Evolutionary conservation across 306 rosid species (phyloP), one percentile per base, ranked within the genome.

Genomic region (Trifolium subterraneum): DNA sequence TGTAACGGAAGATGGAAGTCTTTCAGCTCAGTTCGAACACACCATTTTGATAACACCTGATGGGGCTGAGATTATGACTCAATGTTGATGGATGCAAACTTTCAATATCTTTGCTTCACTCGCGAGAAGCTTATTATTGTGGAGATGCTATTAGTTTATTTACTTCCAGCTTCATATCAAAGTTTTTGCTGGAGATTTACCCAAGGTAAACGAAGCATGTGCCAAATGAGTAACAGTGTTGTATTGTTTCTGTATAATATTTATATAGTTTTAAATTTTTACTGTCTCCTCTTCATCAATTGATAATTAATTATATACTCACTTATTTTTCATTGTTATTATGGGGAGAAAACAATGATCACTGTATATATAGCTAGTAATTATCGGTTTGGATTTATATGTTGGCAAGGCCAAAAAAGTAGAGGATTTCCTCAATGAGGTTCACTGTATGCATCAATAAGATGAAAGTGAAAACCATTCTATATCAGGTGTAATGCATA

Each of bases 1-100:
- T 5, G 97, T 92, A 11, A 91, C 99, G 1, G 88, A 86, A 82
- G 97, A 92, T 71, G 95, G 93, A 77, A 91, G 96, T 73, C 82
- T 94, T 61, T 91, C 99, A 15, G 97, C 97, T 18, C 99, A 94
- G 84, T 94, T 88, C 77, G 99, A 94, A 78, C 97, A 94, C 85
- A 94, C 97, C 63, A 83, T 94, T 76, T 81, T 94, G 64, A 86
- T 94, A 39, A 92, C 97, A 42, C 22, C 85, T 18, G 89, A 80
- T 45, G 97, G 99, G 50, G 96, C 90, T 61, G 96, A 92, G 85
- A 90, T 94, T 75, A 80, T 92, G 80, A 94, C 97, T 3, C 86
- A 55, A 71, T 86, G 95, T 80, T 94, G 72, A 85, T 50, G 56
- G 54, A 47, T 71, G 64, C 78, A 73, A 64, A 71, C 68, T 13